Evolutionary conservation across 2,329 filamentous ascomycete species (phyloP).

Genomic region (Biscogniauxia sp.): DNA sequence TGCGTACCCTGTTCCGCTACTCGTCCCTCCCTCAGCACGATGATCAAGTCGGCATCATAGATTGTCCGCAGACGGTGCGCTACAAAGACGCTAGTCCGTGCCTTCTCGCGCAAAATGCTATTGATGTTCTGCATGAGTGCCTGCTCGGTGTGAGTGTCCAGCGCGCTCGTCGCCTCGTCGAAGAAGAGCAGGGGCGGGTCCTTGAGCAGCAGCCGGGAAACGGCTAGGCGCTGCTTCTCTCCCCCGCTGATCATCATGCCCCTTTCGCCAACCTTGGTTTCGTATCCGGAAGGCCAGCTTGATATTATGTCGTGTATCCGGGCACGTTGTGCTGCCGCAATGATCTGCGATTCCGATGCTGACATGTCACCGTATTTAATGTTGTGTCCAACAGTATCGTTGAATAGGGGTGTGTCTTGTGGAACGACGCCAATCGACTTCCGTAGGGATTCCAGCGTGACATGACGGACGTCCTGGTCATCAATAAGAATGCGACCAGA

Average conservation of each 20-base stretch:
- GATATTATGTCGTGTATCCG: constrained; percentile 80
- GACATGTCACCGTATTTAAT: constrained; percentile 87
- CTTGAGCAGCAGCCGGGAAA: constrained; percentile 81
- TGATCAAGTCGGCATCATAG: constrained; percentile 88
- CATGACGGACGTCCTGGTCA: constrained; percentile 83
- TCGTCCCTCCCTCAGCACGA: constrained; percentile 78
- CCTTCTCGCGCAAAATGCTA: constrained; percentile 83
- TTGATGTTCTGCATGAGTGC: constrained; percentile 90
- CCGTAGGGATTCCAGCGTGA: constrained; percentile 79
- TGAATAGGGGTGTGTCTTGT: constrained; percentile 95
- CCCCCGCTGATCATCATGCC: constrained; percentile 96
- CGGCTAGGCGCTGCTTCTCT: constrained; percentile 87
- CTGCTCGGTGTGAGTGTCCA: constrained; percentile 93
- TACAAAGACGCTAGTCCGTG: constrained; percentile 88
- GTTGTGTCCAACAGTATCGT: constrained; percentile 93
- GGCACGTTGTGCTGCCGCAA: constrained; percentile 76
- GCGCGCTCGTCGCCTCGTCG: constrained; percentile 87
- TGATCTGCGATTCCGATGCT: constrained; percentile 69
- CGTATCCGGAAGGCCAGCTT: constrained; percentile 81
- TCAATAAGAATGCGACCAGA: constrained; percentile 85
- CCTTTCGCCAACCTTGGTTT: constrained; percentile 88
- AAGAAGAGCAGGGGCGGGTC: constrained; percentile 91
- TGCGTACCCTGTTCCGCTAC: constrained; percentile 93
- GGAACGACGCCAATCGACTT: constrained; percentile 90
- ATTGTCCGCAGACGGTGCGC: constrained; percentile 91